A percentile compares a stretch with the other conserved stretches of the same genome.
Conservation (phyloP, 1,284 basidiomycete genomes). For the Ceratobasidium sp. region DNA sequence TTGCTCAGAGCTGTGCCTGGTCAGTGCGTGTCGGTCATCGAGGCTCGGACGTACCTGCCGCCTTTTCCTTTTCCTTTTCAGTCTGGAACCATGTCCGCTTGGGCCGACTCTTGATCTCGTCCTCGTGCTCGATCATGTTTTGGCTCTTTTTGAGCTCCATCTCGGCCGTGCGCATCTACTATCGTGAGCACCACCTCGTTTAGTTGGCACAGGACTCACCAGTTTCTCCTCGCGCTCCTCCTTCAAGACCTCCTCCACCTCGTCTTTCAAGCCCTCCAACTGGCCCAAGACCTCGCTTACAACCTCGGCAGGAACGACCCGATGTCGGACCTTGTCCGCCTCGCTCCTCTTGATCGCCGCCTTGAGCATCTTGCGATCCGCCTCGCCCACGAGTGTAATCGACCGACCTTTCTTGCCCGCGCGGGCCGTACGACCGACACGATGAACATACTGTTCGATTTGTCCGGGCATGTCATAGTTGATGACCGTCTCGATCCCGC, state of each 20-base stretch:
- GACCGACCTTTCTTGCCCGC: constrained; percentile 94
- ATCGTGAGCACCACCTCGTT: background rate
- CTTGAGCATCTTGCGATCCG: constrained; percentile 96
- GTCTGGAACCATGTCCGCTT: constrained; percentile 98
- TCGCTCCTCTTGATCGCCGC: constrained; percentile 90
- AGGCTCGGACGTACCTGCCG: constrained; percentile 66
- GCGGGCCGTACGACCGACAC: constrained; percentile 95
- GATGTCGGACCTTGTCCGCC: constrained; percentile 86
- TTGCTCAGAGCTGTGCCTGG: constrained; percentile 68
- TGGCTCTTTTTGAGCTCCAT: constrained; percentile 96
- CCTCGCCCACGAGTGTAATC: constrained; percentile 94
- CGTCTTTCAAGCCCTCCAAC: constrained; percentile 75
- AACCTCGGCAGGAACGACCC: constrained; percentile 84
- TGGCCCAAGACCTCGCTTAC: constrained; percentile 74
- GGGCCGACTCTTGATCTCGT: constrained; percentile 94
- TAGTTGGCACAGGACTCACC: constrained; percentile 52
- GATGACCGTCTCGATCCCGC: constrained; percentile 96
- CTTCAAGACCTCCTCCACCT: constrained; percentile 80
- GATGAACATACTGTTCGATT: constrained; percentile 92
- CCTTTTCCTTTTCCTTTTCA: constrained; percentile 79
- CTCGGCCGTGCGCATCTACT: constrained; percentile 83
- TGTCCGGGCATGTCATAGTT: constrained; percentile 98
- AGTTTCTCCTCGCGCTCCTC: constrained; percentile 98
- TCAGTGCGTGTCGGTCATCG: background rate
- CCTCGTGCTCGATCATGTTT: constrained; percentile 93